Base-by-base conservation (phyloP, 305 asterid species). In the Nicotiana rustica region DNA sequence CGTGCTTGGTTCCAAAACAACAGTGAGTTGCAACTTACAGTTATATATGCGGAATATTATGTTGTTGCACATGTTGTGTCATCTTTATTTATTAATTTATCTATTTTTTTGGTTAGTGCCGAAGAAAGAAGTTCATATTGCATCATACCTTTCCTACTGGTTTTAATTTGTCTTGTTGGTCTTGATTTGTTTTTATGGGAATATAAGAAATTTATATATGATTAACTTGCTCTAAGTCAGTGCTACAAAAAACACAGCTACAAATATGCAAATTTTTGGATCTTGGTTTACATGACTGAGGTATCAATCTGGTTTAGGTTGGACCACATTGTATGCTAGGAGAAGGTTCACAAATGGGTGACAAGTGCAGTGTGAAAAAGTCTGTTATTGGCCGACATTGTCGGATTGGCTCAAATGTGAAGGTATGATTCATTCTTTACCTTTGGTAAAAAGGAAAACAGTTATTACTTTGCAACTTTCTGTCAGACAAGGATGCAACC, bases 381-480 rank as follows among this genome's bases (percentile, higher is more conserved):
- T 97, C 99, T 61, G 94, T 95, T 85, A 95, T 97, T 82, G 99
- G 99, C 52, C 97, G 96, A 31, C 99, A 97, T 90, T 97, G 98
- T 84, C 96, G 98, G 81, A 95, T 97, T 77, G 98, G 98, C 82
- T 97, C 99, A 62, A 97, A 97, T 85, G 99, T 97, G 60, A 97
- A 97, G 99, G 99, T 93, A 90, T 25, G 44, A 60, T 14, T 38
- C 67, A 61, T 6, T 17, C n/a, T 31, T 49, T 79, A 67, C 41
- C n/a, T 57, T 36, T 4, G 7, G 56, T 77, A 25, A 44, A 13
- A 47, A 47, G 76, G 77, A 38, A 59, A 33, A 36, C 14, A 83
- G 14, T 21, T 35, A 3, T 57, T 29, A 18, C 25, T 36, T 25
- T 52, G 6, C 17, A 59, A 2, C 29, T 18, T 67, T 61, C 38